Evolutionary conservation across 2,329 filamentous ascomycete species (phyloP), one percentile per base, ranked within the genome.

Genomic region (Microdochium paspali): DNA sequence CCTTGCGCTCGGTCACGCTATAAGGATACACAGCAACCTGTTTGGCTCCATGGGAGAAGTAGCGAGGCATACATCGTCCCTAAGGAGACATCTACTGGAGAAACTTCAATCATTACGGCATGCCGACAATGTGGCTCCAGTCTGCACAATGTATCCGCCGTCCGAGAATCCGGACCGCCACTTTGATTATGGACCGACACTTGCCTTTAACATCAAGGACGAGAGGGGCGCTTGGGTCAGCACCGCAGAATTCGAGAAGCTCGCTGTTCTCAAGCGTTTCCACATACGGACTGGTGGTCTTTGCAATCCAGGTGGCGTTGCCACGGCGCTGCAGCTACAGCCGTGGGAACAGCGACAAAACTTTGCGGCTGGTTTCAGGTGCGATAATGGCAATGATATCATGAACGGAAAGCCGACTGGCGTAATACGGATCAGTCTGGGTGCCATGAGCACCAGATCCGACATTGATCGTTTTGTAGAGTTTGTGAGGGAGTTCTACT

Each of bases 281-380:
- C 88, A 96, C 58, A 69, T 97, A 18, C 80, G 93, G 31, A 95
- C 89, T 1, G 93, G 93, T 4, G 86, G 89, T 0, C 72, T 96
- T 1, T 98, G 93, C 66, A 96, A 95, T 57, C 91, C 93, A 1
- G 93, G 90, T 10, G 90, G 90, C 1, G 79, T 95, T 49, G 85
- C 90, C 13, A 73, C 75, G 1, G 79, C 82, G 20, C 74, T 97
- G n/a, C 71, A 72, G 2, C 73, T 96, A 46, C 76, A 83, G 44
- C 81, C 88, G 0, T 85, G 84, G 78, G 90, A 97, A 59, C 84
- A 96, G 75, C 84, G 75, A 55, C 76, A 77, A 49, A 95, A 95
- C 61, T 95, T 93, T 58, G 88, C 85, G 1, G 79, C 84, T 2
- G 93, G 93, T 0, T 82, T 90, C 59, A 79, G 88, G 32, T 98